Evolutionary conservation across 352 stramenopile species (phyloP).

Genomic region (Pythium phragmitis): DNA sequence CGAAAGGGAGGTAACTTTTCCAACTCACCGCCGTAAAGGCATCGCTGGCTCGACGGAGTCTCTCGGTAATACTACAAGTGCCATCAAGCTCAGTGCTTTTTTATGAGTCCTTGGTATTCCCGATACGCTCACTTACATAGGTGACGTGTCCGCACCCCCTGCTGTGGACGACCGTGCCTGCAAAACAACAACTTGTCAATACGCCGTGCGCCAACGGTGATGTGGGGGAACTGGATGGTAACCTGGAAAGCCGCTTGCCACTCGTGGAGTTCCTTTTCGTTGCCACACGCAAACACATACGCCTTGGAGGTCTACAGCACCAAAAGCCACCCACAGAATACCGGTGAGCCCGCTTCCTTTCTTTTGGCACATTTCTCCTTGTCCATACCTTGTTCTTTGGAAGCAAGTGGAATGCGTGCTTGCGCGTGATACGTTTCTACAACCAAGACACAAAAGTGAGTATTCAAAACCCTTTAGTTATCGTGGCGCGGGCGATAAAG

Average conservation of each 20-base stretch:
- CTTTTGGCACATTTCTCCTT: too few species aligned
- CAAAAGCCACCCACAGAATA: too few species aligned
- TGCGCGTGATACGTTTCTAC: constrained; percentile 60
- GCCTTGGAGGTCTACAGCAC: constrained; percentile 39
- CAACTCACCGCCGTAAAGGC: constrained; percentile 40
- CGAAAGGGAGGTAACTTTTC: neutral
- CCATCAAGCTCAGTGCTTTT: neutral
- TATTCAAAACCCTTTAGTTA: neutral
- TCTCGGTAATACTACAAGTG: constrained; percentile 42
- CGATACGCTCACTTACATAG: constrained; percentile 10
- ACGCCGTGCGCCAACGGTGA: neutral
- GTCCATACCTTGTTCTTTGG: constrained; percentile 45
- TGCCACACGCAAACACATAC: constrained; percentile 60
- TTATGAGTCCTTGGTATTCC: neutral
- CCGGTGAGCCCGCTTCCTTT: too few species aligned
- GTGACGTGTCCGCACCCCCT: constrained; percentile 11
- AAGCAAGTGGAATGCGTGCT: constrained; percentile 63
- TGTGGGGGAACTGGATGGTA: neutral
- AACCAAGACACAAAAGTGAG: neutral
- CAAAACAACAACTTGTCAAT: neutral
- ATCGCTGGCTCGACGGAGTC: constrained; percentile 52
- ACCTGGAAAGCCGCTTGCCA: constrained; percentile 56
- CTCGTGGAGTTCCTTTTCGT: constrained; percentile 53
- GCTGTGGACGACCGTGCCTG: constrained; percentile 3
- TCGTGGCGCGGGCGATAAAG: neutral